Base-by-base conservation (phyloP, 495 filamentous ascomycete genomes). In the Lichina pygmaea region DNA sequence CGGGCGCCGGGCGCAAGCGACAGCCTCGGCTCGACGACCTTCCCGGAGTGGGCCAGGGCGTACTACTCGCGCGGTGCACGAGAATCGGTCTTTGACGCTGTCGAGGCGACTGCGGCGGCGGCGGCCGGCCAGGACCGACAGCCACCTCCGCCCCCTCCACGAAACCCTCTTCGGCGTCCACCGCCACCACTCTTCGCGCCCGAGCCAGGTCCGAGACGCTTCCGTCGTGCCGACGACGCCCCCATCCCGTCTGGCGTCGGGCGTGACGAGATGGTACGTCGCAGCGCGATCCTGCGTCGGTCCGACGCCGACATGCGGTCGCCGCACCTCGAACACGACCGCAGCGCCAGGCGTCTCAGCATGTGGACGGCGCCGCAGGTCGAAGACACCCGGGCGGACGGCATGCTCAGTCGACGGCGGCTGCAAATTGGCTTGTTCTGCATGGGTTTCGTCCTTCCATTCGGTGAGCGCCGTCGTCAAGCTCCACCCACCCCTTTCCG, bases 351-450 rank as follows among this genome's bases (percentile, higher is more conserved):
- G 38, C 57, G 63, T 33, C 65, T 65, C 47, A 71, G 65, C 55
- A 56, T 69, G 9, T 83, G 80, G 77, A 67, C 68, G 44, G 71
- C 80, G 13, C 80, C 80, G 4, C 77, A 72, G 7, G 55, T 84
- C 36, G 75, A 74, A 48, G 81, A 72, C 60, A 66, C 62, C 16
- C 61, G 68, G 49, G 58, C 73, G 50, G 64, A 68, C 16, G 54
- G 74, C 9, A 45, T 74, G 6, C 63, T 78, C 52, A 77, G 73
- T 38, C 71, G 71, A 41, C 66, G 81, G 45, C 86, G 86, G 58
- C 59, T 73, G 34, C 89, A 97, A 59, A 71, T 94, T 12, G 60
- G 89, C 53, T 61, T 85, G n/a, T 97, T 97, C 57, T 75, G 77
- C 46, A 16, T 85, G 44, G 89, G 89, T 7, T 95, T 94, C 54